Conservation (phyloP, 495 filamentous ascomycete species). For the Penicillium diatomitis region DNA sequence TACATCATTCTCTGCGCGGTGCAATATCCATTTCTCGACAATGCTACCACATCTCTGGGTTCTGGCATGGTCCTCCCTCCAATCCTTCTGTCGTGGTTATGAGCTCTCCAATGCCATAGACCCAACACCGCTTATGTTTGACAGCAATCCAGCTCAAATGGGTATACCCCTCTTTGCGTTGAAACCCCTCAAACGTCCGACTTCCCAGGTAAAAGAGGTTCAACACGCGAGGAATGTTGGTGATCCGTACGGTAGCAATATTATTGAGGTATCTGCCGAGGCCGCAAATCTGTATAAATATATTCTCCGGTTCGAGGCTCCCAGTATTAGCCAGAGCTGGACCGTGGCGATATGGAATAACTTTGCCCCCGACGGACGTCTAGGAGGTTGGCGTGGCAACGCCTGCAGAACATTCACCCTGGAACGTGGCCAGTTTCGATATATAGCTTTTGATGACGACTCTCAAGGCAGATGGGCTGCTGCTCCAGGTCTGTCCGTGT, state of each 20-base stretch:
- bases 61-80: background rate
- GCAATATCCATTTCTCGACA: background rate
- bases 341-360: conserved; percentile 1
- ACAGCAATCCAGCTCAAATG: background rate
- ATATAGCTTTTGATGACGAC: background rate
- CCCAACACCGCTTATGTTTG: background rate
- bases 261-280: background rate
- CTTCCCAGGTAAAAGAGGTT: background rate
- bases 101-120: background rate
- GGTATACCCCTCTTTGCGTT: background rate
- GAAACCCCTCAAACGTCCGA: background rate
- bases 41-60: background rate
- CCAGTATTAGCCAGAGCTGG: background rate
- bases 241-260: background rate
- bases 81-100: background rate
- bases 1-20: background rate
- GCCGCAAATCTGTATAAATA: background rate
- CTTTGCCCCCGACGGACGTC: background rate
- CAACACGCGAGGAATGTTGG: background rate
- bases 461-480: background rate
- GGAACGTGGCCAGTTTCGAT: background rate
- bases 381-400: background rate
- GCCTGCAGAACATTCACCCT: background rate
- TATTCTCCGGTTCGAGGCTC: background rate
- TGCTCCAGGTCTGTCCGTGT: background rate